Evolutionary conservation across 371 early-diverging fungal species (phyloP).

Genomic region (Mitosporidium daphniae): DNA sequence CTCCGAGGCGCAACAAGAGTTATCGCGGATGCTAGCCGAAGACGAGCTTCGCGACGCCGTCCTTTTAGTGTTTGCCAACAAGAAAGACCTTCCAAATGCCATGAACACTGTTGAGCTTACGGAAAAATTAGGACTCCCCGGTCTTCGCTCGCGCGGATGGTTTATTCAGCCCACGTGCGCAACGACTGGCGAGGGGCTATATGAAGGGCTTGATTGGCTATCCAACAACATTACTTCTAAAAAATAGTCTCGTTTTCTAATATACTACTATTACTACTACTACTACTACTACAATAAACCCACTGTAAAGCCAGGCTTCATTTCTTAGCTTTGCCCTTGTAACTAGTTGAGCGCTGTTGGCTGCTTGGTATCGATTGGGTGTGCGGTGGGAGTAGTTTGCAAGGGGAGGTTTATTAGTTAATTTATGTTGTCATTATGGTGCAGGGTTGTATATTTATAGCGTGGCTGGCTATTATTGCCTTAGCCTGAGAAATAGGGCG

Average conservation of each 20-base stretch:
- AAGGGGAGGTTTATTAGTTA: too few species aligned
- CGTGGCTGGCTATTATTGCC: slow-evolving; percentile 20
- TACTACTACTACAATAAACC: too few species aligned
- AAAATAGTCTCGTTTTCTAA: too few species aligned
- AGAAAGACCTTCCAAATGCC: slow-evolving; percentile 56
- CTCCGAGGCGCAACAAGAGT: slow-evolving; percentile 40
- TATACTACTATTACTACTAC: too few species aligned
- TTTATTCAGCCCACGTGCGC: slow-evolving; percentile 70
- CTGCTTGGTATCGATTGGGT: too few species aligned
- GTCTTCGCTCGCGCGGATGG: slow-evolving; percentile 44
- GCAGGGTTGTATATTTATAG: too few species aligned
- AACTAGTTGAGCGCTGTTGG: too few species aligned
- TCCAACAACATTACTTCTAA: too few species aligned
- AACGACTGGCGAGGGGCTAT: slow-evolving; percentile 59
- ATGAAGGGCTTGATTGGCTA: slow-evolving; percentile 12
- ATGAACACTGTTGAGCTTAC: slow-evolving; percentile 41
- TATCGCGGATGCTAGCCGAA: slow-evolving; percentile 45
- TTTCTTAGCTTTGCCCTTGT: too few species aligned
- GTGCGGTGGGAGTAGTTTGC: too few species aligned
- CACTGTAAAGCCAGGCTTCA: too few species aligned
- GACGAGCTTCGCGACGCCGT: slow-evolving; percentile 41
- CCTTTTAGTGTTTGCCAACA: slow-evolving; percentile 48
- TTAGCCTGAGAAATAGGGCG: slow-evolving; percentile 40
- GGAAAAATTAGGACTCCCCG: slow-evolving; percentile 35
- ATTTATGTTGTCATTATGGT: too few species aligned